Evolutionary conservation across 164 flowering plant species (phyloP), one percentile per base, ranked within the genome.

Genomic region (Tetracentron sinense): DNA sequence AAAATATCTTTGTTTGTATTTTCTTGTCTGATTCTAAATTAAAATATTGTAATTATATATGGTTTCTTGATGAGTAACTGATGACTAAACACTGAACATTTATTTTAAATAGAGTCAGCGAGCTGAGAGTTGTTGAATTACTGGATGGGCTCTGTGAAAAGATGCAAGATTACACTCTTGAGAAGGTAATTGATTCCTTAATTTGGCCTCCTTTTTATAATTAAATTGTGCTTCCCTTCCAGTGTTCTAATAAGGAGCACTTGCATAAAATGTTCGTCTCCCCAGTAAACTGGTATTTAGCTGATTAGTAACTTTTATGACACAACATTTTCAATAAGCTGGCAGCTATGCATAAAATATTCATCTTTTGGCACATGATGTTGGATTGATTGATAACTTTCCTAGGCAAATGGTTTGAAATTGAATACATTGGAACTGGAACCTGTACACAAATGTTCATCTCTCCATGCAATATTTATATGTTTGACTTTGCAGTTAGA

Each of bases 91-190:
- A 51, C 29, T 30, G 26, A 21, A 35, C 17, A 14, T 66, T 63
- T 56, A 6, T 60, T 66, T 60, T 57, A 17, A 50, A 60, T 75
- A 91, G 99, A 77, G 87, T 84, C 60, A 94, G 99, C 54, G 99
- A 94, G 69, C 78, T 94, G 38, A 81, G 99, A 76, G 93, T 77
- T 49, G 92, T 89, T 68, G 99, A 94, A 55, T 88, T 94, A 55
- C 75, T 94, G 64, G 99, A 91, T 73, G 96, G 90, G 26, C 92
- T 94, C 42, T 94, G 99, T 75, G 97, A 94, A 49, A 91, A 86
- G 74, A 91, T 94, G 97, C 89, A 84, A 77, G 97, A 88, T 65
- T 94, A 91, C 68, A 91, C 99, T 61, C 87, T 91, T 48, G 76
- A 78, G 75, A 81, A 91, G 93, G 97, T 89, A 72, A 59, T 42